Conservation (phyloP, 306 rosid species). For the Cicer yamashitae region DNA sequence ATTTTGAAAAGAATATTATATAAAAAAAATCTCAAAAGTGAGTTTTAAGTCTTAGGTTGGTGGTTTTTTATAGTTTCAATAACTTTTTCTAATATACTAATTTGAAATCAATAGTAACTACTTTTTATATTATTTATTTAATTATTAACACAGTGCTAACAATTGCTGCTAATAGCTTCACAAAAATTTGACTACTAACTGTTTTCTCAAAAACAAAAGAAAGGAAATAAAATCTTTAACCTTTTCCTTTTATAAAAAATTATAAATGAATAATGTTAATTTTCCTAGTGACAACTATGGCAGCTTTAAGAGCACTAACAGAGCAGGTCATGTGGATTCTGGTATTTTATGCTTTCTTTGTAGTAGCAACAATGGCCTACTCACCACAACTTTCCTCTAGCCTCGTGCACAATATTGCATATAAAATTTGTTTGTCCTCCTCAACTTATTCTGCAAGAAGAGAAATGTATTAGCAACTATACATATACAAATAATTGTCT, state of each 20-base stretch:
- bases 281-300: slow-evolving; percentile 15
- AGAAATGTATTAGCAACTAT: not conserved
- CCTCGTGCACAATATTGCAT: slow-evolving; percentile 28
- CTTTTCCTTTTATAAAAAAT: not conserved
- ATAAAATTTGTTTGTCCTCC: slow-evolving; percentile 18
- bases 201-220: not conserved
- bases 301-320: slow-evolving; percentile 31
- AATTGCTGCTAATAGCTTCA: too few species aligned
- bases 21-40: too few species aligned
- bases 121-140: too few species aligned
- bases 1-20: too few species aligned
- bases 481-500: not conserved
- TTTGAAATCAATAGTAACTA: too few species aligned
- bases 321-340: slow-evolving; percentile 18
- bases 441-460: not conserved
- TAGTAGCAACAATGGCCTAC: slow-evolving; percentile 44
- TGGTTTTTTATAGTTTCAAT: too few species aligned
- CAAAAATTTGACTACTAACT: not conserved
- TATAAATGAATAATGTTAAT: not conserved
- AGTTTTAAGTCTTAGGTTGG: too few species aligned
- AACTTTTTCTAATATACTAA: too few species aligned
- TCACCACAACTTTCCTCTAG: slow-evolving; percentile 20
- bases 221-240: not conserved
- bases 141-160: too few species aligned
- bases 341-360: slow-evolving; percentile 28